phyloP scores from a whole-genome alignment of 148 eudicot species.

The Bassia scoparia region DNA sequence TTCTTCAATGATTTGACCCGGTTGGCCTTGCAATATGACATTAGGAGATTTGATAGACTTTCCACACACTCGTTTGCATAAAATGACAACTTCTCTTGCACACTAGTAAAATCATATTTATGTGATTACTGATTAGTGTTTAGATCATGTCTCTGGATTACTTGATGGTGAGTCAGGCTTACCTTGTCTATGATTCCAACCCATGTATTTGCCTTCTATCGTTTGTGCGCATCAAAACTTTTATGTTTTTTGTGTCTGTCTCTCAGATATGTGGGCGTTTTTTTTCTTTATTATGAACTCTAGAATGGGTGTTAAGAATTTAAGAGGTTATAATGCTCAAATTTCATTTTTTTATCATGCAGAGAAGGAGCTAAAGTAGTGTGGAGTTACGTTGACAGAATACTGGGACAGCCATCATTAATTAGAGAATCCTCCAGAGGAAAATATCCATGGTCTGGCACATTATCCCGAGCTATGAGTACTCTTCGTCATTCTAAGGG shows the following conservation, averaged over 20 bases:
- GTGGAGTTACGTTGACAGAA: constrained; percentile 95
- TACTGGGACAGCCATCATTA: constrained; percentile 91
- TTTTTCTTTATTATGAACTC: not conserved
- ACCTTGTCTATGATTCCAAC: not conserved
- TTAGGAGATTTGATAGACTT: not conserved
- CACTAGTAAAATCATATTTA: too few species aligned
- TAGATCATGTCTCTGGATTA: not conserved
- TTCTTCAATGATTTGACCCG: not conserved
- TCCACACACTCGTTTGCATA: not conserved
- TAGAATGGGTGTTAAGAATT: not conserved
- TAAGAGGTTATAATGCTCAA: not conserved
- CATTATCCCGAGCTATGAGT: constrained; percentile 56
- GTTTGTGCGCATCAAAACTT: too few species aligned
- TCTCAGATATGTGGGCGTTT: too few species aligned
- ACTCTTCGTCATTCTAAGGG: constrained; percentile 39
- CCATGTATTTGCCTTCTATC: not conserved
- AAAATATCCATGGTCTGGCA: constrained; percentile 95
- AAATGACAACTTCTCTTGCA: too few species aligned
- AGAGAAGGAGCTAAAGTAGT: constrained; percentile 98
- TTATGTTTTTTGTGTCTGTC: too few species aligned
- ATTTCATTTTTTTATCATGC: constrained; percentile 30
- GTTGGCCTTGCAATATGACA: too few species aligned
- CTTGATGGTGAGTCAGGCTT: not conserved
- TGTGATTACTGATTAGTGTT: not conserved
- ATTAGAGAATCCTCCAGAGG: constrained; percentile 94